These are phyloP conservation scores for Nemania bipapillata DNA, from an alignment of 2,329 filamentous ascomycete species.

Conservation along the genomic window DNA sequence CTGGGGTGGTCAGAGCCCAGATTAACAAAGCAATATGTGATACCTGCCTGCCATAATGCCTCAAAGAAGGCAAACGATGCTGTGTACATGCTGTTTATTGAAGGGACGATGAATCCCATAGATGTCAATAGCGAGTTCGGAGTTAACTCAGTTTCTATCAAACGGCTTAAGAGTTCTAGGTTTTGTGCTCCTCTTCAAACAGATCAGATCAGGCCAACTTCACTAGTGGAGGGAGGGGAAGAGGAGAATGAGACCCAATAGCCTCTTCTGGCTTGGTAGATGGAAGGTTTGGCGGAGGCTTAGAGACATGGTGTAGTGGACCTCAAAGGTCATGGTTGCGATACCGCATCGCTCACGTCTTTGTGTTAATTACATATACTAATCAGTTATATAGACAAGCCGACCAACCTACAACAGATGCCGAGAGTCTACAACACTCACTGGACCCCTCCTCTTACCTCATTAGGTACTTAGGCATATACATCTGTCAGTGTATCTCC, in stretches of 20 bases:
- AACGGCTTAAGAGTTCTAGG: neutral
- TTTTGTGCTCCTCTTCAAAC: neutral
- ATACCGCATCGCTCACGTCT: constrained; percentile 11
- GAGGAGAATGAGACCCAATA: neutral
- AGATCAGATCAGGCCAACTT: neutral
- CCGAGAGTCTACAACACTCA: neutral
- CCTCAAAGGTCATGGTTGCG: neutral
- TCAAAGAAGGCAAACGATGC: constrained; percentile 76
- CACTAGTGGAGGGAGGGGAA: neutral
- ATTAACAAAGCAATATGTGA: constrained; percentile 66
- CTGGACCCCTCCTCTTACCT: neutral
- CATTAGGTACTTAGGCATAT: neutral
- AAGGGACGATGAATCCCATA: neutral
- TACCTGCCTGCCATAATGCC: constrained; percentile 53
- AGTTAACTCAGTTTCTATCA: too few species aligned
- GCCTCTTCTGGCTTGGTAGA: neutral
- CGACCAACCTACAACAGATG: neutral
- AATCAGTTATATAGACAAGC: neutral
- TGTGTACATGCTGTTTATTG: constrained; percentile 62
- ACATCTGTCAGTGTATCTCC: neutral
- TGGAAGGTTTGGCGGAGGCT: neutral
- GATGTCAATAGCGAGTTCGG: neutral
- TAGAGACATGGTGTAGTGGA: neutral
- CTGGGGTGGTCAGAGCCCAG: constrained; percentile 78
- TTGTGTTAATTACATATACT: too few species aligned